phyloP scores from a whole-genome alignment of 495 filamentous ascomycete genomes.

The Opeltia flavorubescens region DNA sequence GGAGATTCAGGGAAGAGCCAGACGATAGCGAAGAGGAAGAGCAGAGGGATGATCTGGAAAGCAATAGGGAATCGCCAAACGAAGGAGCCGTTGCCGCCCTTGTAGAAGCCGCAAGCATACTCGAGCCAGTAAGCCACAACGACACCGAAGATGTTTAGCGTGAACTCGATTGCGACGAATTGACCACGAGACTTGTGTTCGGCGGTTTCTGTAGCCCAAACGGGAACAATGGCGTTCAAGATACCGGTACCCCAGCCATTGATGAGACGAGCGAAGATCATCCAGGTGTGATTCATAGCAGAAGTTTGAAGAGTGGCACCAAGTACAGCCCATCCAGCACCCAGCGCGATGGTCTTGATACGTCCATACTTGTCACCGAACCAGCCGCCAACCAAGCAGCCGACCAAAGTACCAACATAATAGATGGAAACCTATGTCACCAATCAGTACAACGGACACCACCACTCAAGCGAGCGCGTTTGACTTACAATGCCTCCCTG shows the following conservation, averaged over 20 bases:
- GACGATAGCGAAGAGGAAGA: constrained; percentile 35
- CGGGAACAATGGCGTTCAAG: constrained; percentile 56
- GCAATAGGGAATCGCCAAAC: constrained; percentile 58
- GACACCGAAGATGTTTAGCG: constrained; percentile 59
- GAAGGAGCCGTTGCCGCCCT: constrained; percentile 39
- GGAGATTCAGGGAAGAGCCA: constrained; percentile 57
- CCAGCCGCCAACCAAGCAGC: constrained; percentile 45
- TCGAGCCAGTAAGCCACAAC: constrained; percentile 63
- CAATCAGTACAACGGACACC: constrained; percentile 2
- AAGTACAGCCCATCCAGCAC: constrained; percentile 40
- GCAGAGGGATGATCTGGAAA: constrained; percentile 53
- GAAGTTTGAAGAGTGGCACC: constrained; percentile 47
- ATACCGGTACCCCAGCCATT: constrained; percentile 65
- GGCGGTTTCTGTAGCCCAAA: constrained; percentile 56
- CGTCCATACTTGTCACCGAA: constrained; percentile 46
- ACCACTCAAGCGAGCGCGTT: background rate
- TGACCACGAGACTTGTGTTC: constrained; percentile 54
- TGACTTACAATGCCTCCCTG: constrained; percentile 50
- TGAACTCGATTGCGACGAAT: constrained; percentile 62
- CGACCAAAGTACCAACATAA: constrained; percentile 53
- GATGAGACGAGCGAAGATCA: constrained; percentile 53
- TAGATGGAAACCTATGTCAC: constrained; percentile 35
- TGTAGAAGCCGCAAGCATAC: constrained; percentile 47
- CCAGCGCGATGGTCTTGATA: constrained; percentile 46
- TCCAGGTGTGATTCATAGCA: constrained; percentile 53